Evolutionary conservation across 2,329 filamentous ascomycete species (phyloP), one percentile per base, ranked within the genome.

Genomic region (Sporothrix luriei): DNA sequence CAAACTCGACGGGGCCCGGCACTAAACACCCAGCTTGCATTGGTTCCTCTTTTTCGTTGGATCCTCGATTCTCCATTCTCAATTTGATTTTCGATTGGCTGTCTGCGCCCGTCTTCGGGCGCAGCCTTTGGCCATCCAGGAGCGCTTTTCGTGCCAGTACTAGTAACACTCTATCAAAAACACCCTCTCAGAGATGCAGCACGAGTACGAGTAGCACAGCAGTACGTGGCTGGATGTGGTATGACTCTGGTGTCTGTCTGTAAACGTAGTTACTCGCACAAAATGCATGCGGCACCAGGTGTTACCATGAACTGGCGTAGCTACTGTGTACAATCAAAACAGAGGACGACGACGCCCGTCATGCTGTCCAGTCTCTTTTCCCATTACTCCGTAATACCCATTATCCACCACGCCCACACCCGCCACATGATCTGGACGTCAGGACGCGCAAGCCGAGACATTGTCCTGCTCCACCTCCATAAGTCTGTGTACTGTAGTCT

Each of bases 391-490:
- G n/a, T n/a, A n/a, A n/a, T 7, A 10, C 40, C 57, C 38, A 46
- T 38, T 29, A 29, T 29, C 29, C 29, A 29, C 29, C 29, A 29
- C 11, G 49, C 24, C 55, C 38, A 61, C 21, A 54, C 10, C 24
- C 11, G n/a, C 51, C 51, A 54, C 51, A 54, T 13, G 49, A 3
- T 29, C 33, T 10, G 33, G 55, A 40, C 38, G n/a, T 24, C 55
- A 24, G 57, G 57, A 61, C 57, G 57, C 57, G 57, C 57, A 61
- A 61, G 38, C 57, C 57, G 57, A 61, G 33, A 59, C 55, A 13
- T 14, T 38, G 3, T 11, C 38, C 55, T 61, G 57, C 57, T 13
- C n/a, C 52, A 55, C 38, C 54, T 1, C 19, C 19, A 21, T 43
- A 24, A 3, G 29, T 29, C 29, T 29, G 29, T 29, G 5, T 29